Percentiles rank a stretch among this genome's conserved stretches.
phyloP scores from a whole-genome alignment of 768 basidiomycete species.

The Serendipita vermifera region DNA sequence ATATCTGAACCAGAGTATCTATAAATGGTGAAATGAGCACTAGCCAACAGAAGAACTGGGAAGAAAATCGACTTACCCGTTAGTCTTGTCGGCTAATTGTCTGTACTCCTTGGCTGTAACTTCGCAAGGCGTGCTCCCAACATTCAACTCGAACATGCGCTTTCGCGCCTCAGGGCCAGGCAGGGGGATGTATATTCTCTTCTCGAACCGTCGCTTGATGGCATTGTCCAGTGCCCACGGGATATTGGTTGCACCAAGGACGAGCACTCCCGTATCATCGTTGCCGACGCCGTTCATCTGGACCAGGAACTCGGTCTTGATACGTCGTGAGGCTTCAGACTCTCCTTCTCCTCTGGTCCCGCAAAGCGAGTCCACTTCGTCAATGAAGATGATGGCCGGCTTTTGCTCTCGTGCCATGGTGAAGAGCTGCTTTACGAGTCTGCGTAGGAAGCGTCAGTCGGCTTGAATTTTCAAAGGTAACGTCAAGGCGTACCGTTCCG shows the following conservation, averaged over 20 bases:
- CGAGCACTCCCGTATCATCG: conserved; percentile 91
- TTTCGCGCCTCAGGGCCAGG: conserved; percentile 84
- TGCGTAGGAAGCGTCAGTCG: conserved; percentile 22
- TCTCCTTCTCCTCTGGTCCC: conserved; percentile 94
- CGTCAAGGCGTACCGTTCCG: conserved; percentile 57
- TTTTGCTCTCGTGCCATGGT: conserved; percentile 92
- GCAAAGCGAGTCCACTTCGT: conserved; percentile 94
- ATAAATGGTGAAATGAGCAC: neutral
- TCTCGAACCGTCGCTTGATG: conserved; percentile 97
- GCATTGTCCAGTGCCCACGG: conserved; percentile 97
- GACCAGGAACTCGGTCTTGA: conserved; percentile 96
- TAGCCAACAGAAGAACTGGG: conserved; percentile 3
- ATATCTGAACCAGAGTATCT: conserved; percentile 93
- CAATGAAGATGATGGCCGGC: conserved; percentile 97
- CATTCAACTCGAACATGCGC: conserved; percentile 94
- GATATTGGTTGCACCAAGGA: conserved; percentile 95
- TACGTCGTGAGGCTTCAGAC: conserved; percentile 89
- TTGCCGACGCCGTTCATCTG: conserved; percentile 99
- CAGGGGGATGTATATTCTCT: conserved; percentile 95
- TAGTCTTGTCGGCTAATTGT: conserved; percentile 68
- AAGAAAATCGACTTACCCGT: conserved; percentile 39
- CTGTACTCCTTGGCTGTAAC: conserved; percentile 69
- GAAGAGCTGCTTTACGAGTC: conserved; percentile 91
- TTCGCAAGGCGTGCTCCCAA: conserved; percentile 84
- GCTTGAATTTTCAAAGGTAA: neutral